Percentiles rank a stretch among this genome's conserved stretches.
phyloP scores from a whole-genome alignment of 2,329 filamentous ascomycete species.

The Xylariaceae sp. region DNA sequence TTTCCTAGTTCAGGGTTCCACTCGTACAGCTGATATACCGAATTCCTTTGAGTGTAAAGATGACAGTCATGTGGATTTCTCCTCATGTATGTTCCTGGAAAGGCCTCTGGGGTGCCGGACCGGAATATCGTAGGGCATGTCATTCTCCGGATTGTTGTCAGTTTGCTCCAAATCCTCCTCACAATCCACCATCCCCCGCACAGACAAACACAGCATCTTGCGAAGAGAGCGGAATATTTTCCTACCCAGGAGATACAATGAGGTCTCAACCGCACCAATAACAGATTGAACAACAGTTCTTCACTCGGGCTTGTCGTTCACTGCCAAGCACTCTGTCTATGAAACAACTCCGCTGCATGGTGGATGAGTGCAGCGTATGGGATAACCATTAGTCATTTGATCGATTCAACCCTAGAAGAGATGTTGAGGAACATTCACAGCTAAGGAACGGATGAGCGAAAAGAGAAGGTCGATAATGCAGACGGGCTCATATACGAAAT shows the following conservation, averaged over 20 bases:
- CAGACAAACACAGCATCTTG: too few species aligned
- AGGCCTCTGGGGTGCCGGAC: too few species aligned
- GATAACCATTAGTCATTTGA: background rate
- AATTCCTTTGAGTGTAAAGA: too few species aligned
- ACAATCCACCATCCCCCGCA: too few species aligned
- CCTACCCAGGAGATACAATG: background rate
- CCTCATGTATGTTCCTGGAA: too few species aligned
- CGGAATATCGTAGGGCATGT: too few species aligned
- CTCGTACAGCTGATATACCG: too few species aligned
- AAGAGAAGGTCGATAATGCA: constrained; percentile 3
- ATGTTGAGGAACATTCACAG: background rate
- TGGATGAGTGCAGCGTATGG: background rate
- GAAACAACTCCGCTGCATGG: background rate
- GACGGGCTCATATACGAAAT: constrained; percentile 1
- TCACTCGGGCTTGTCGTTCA: background rate
- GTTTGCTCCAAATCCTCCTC: too few species aligned
- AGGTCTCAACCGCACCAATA: background rate
- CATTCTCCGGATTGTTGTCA: too few species aligned
- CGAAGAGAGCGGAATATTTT: too few species aligned
- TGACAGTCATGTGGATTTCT: too few species aligned
- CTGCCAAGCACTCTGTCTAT: background rate
- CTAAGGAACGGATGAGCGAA: background rate
- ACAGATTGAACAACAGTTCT: background rate
- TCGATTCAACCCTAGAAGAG: background rate
- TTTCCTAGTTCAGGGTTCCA: too few species aligned